Base-by-base conservation (phyloP, 345 rosid species). In the Geranium brycei region DNA sequence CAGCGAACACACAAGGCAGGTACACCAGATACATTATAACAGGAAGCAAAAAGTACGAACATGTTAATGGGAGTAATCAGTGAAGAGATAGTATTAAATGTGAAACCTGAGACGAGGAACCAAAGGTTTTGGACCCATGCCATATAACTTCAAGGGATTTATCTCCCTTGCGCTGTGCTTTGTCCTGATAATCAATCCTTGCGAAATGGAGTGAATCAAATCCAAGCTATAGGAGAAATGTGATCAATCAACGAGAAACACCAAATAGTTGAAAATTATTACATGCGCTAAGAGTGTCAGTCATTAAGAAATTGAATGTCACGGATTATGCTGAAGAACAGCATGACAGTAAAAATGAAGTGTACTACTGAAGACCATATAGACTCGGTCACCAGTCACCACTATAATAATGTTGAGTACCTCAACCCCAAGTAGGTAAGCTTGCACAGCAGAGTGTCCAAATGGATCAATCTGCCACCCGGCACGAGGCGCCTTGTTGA, bases 401-500 rank as follows among this genome's bases (percentile, higher is more conserved):
- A 35, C 10, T 35, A n/a, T n/a, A 35, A 35, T 35, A 35, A 35
- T 35, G 41, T 35, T 35, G 41, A 35, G 41, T 35, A 87, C 93
- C 89, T 88, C 91, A 19, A 82, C 88, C 31, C 89, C 86, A 10
- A 88, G 83, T 51, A 91, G 83, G 83, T 91, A 91, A 69, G 85
- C 95, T 69, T 88, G 97, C 19, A 85, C 87, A 6, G 97, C 87
- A 66, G 97, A 91, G 68, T 91, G 97, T 23, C 97, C 97, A 73
- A 91, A 91, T 0, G 96, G 95, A 72, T 91, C 97, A 40, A 91
- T 91, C 72, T 91, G 97, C 97, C 97, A 91, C 55, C 89, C 93
- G 18, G 88, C 95, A 62, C 86, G 87, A 73, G 97, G 97, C 66
- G 77, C 77, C 60, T 65, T 76, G 69, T 86, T 81, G 67, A 91